These are phyloP conservation scores for Lasiosphaeris hirsuta DNA, from an alignment of 495 filamentous ascomycete genomes.

Conservation along the genomic window DNA sequence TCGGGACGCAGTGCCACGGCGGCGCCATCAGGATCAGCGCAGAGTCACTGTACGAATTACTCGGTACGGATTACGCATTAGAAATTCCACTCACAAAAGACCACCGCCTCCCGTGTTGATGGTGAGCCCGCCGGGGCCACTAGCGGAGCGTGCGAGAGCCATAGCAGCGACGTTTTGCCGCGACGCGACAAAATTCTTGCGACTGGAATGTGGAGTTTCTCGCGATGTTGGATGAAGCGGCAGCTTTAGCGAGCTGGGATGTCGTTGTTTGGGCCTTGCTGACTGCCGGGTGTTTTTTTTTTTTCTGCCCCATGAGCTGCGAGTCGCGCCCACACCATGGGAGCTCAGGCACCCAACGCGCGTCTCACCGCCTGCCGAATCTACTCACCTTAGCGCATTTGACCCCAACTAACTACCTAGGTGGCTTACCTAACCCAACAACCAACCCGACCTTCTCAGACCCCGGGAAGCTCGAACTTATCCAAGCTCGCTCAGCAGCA, in stretches of 20 bases:
- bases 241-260: slow-evolving; percentile 3
- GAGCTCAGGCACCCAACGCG: background rate
- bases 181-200: slow-evolving; percentile 9
- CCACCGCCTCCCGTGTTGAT: slow-evolving; percentile 77
- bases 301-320: slow-evolving; percentile 19
- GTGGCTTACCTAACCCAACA: slow-evolving; percentile 25
- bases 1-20: too few species aligned
- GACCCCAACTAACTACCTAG: background rate
- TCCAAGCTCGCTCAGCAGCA: background rate
- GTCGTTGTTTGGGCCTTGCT: slow-evolving; percentile 11
- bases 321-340: slow-evolving; percentile 11
- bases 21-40: background rate
- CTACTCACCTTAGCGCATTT: background rate
- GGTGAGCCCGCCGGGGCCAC: slow-evolving; percentile 64
- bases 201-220: slow-evolving; percentile 4
- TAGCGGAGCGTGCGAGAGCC: slow-evolving; percentile 57
- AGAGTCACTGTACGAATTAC: background rate
- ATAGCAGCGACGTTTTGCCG: slow-evolving; percentile 27
- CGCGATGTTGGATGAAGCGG: background rate
- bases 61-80: background rate
- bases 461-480: background rate
- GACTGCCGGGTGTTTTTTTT: slow-evolving; percentile 6
- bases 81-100: slow-evolving; percentile 51
- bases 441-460: slow-evolving; percentile 17
- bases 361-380: slow-evolving; percentile 30